Evolutionary conservation across 805 yeast genomes (phyloP).

Genomic region (Zygoascus biomembranicola): DNA sequence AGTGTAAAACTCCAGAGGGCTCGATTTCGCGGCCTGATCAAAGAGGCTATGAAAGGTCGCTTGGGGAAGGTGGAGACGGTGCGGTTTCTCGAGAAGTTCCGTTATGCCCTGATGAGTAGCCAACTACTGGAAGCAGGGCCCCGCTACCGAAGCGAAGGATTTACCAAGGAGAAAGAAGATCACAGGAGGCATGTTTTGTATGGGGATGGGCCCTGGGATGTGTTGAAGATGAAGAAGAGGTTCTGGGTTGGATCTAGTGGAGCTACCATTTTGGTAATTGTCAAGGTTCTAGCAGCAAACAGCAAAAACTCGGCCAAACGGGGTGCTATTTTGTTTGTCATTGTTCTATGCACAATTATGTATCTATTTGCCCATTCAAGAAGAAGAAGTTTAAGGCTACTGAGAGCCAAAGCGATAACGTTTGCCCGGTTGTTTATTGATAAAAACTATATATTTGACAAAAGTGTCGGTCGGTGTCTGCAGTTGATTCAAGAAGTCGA

Average conservation of each 20-base stretch:
- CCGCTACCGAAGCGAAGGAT: not conserved
- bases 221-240: conserved; percentile 9
- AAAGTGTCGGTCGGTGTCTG: conserved; percentile 21
- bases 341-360: conserved; percentile 21
- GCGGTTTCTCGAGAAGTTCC: conserved; percentile 42
- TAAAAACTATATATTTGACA: conserved; percentile 22
- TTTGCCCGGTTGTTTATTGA: conserved; percentile 19
- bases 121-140: conserved; percentile 30
- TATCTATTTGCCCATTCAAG: conserved; percentile 28
- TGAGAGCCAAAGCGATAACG: conserved; percentile 24
- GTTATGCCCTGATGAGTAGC: conserved; percentile 42
- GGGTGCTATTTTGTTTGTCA: conserved; percentile 12
- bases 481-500: conserved; percentile 25
- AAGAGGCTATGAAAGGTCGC: conserved; percentile 20
- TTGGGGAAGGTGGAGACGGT: conserved; percentile 23
- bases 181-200: conserved; percentile 15
- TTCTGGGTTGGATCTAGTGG: conserved; percentile 29
- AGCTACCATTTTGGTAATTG: conserved; percentile 28
- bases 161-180: not conserved
- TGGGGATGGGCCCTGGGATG: conserved; percentile 16
- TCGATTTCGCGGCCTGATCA: conserved; percentile 19
- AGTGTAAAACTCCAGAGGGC: conserved; percentile 7
- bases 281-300: conserved; percentile 26
- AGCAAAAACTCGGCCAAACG: conserved; percentile 1
- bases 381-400: conserved; percentile 23